phyloP scores from a whole-genome alignment of 257 asterid species.

The Mitragyna speciosa region DNA sequence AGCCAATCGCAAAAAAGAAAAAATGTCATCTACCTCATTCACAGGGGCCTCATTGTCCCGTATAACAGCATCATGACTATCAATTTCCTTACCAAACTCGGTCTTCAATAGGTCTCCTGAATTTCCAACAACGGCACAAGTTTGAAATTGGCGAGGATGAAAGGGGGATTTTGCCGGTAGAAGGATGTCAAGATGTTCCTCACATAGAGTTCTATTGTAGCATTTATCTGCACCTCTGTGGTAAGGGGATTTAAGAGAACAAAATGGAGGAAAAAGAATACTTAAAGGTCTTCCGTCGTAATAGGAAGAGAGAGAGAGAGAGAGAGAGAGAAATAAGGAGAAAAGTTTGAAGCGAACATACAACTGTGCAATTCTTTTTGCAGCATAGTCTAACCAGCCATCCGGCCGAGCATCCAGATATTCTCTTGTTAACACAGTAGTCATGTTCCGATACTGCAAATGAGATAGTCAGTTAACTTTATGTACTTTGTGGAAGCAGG shows the following conservation, averaged over 20 bases:
- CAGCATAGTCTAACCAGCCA: constrained; percentile 95
- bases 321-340: constrained; percentile 15
- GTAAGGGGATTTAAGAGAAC: constrained; percentile 14
- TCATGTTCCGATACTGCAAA: constrained; percentile 99
- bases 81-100: constrained; percentile 89
- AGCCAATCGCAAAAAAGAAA: background rate
- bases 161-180: constrained; percentile 94
- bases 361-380: constrained; percentile 95
- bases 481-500: constrained; percentile 18
- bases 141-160: constrained; percentile 90
- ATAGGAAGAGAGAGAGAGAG: background rate
- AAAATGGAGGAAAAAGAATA: background rate
- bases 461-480: constrained; percentile 42
- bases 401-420: constrained; percentile 93
- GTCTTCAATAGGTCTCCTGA: constrained; percentile 98
- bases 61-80: constrained; percentile 90
- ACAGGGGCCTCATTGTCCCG: constrained; percentile 99
- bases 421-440: constrained; percentile 95
- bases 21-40: constrained; percentile 51
- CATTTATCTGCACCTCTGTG: constrained; percentile 86
- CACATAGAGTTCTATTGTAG: constrained; percentile 84
- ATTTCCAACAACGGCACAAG: constrained; percentile 97
- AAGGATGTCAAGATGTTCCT: constrained; percentile 78
- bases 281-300: background rate
- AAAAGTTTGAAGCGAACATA: constrained; percentile 33